A percentile compares a stretch with the other conserved stretches of the same genome.
phyloP scores from a whole-genome alignment of 2,329 filamentous ascomycete species.

The Fusarium tricinctum region DNA sequence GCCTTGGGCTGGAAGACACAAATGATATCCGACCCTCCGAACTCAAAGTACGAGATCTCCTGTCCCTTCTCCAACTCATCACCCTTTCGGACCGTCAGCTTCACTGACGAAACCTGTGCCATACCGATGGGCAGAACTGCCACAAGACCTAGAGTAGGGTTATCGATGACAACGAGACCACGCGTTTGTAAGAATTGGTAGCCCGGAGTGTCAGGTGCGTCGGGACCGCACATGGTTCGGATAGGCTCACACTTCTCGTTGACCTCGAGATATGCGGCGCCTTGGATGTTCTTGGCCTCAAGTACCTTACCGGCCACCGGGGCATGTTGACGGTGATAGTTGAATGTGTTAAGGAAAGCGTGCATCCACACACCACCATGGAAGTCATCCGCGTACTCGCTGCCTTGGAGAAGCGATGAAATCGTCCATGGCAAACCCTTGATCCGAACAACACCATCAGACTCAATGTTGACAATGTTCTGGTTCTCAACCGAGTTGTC shows the following conservation, averaged over 20 bases:
- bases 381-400: slow-evolving; percentile 4
- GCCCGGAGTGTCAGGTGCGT: background rate
- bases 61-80: slow-evolving; percentile 13
- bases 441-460: slow-evolving; percentile 11
- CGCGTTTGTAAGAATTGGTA: slow-evolving; percentile 26
- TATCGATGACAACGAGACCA: slow-evolving; percentile 15
- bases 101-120: slow-evolving; percentile 9
- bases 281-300: slow-evolving; percentile 23
- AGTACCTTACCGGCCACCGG: slow-evolving; percentile 8
- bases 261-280: slow-evolving; percentile 7
- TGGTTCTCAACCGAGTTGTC: slow-evolving; percentile 14
- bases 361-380: slow-evolving; percentile 26
- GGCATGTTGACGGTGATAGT: slow-evolving; percentile 13
- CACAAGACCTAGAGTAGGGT: slow-evolving; percentile 9
- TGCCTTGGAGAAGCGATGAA: slow-evolving; percentile 18
- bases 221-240: slow-evolving; percentile 7
- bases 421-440: slow-evolving; percentile 11
- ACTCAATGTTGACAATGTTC: slow-evolving; percentile 19
- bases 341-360: slow-evolving; percentile 26
- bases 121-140: slow-evolving; percentile 9
- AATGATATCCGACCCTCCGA: slow-evolving; percentile 22
- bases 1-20: slow-evolving; percentile 18
- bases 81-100: background rate
- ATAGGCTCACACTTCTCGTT: slow-evolving; percentile 7
- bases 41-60: slow-evolving; percentile 21